A percentile compares a stretch with the other conserved stretches of the same genome.
Evolutionary conservation across 1,284 basidiomycete species (phyloP).

Genomic region (Anthracocystis setariae): DNA sequence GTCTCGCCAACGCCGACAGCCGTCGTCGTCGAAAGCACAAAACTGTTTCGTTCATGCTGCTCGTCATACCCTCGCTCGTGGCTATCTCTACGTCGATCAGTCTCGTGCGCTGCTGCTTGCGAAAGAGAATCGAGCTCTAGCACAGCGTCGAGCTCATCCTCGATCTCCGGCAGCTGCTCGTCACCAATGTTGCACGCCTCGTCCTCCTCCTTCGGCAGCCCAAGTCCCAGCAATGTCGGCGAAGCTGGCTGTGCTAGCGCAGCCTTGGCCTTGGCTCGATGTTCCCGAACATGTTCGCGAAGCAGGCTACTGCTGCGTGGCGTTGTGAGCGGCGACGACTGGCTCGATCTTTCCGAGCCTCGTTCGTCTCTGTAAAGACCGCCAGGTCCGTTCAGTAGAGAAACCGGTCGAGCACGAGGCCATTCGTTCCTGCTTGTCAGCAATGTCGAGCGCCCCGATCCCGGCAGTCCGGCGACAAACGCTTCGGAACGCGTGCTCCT

Average conservation of each 20-base stretch:
- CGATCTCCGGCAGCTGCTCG: slow-evolving; percentile 44
- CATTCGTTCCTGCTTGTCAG: slow-evolving; percentile 30
- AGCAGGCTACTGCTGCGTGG: slow-evolving; percentile 41
- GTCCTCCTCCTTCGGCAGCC: slow-evolving; percentile 34
- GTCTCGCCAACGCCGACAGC: slow-evolving; percentile 7
- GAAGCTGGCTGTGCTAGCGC: slow-evolving; percentile 19
- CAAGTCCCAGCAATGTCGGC: slow-evolving; percentile 36
- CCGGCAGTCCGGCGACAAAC: slow-evolving; percentile 23
- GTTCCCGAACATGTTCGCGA: slow-evolving; percentile 18
- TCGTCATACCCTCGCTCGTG: neutral
- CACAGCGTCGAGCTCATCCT: slow-evolving; percentile 19
- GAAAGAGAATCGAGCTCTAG: neutral
- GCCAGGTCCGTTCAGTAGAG: slow-evolving; percentile 37
- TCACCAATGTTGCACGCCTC: slow-evolving; percentile 47
- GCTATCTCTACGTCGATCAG: neutral
- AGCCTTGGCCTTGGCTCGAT: slow-evolving; percentile 8
- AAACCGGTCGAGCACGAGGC: slow-evolving; percentile 36
- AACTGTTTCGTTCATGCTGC: slow-evolving; percentile 12
- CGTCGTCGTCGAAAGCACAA: slow-evolving; percentile 18
- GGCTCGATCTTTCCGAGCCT: slow-evolving; percentile 21
- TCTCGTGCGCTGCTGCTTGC: neutral
- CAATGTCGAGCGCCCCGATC: slow-evolving; percentile 18
- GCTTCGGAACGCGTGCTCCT: slow-evolving; percentile 31
- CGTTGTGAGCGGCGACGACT: slow-evolving; percentile 31
- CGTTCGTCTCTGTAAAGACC: slow-evolving; percentile 34